These are phyloP conservation scores for Tubosaeta sp. DNA, from an alignment of 768 basidiomycete genomes.

Conservation along the genomic window DNA sequence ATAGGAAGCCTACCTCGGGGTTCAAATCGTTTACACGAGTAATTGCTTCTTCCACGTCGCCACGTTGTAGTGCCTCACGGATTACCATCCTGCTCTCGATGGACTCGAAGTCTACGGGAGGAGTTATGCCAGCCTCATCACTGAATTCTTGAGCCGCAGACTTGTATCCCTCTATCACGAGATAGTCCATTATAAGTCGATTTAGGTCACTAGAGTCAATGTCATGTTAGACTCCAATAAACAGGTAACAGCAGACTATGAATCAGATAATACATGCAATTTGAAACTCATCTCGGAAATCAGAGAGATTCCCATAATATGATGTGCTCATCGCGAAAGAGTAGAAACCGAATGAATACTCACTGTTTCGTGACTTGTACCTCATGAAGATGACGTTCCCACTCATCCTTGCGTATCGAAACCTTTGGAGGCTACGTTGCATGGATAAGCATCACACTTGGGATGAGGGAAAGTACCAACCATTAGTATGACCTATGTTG, in stretches of 20 bases:
- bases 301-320: slow-evolving; percentile 99
- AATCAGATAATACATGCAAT: slow-evolving; percentile 91
- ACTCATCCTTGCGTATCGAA: slow-evolving; percentile 72
- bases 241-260: slow-evolving; percentile 21
- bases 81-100: slow-evolving; percentile 95
- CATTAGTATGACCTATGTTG: slow-evolving; percentile 25
- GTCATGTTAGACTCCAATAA: slow-evolving; percentile 16
- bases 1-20: slow-evolving; percentile 74
- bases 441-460: slow-evolving; percentile 1
- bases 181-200: slow-evolving; percentile 93
- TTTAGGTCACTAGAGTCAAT: slow-evolving; percentile 76
- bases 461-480: slow-evolving; percentile 22
- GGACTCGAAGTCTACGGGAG: slow-evolving; percentile 83
- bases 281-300: slow-evolving; percentile 61
- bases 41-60: slow-evolving; percentile 94
- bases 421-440: slow-evolving; percentile 45
- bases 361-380: slow-evolving; percentile 87
- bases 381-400: slow-evolving; percentile 79
- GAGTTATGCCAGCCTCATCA: slow-evolving; percentile 72
- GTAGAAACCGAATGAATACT: slow-evolving; percentile 37
- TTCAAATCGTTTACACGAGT: slow-evolving; percentile 94
- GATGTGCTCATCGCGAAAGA: slow-evolving; percentile 56
- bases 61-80: slow-evolving; percentile 87
- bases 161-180: slow-evolving; percentile 96
- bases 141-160: slow-evolving; percentile 94